Evolutionary conservation across 2,329 filamentous ascomycete species (phyloP), one percentile per base, ranked within the genome.

Genomic region (Verticillium nonalfalfae): DNA sequence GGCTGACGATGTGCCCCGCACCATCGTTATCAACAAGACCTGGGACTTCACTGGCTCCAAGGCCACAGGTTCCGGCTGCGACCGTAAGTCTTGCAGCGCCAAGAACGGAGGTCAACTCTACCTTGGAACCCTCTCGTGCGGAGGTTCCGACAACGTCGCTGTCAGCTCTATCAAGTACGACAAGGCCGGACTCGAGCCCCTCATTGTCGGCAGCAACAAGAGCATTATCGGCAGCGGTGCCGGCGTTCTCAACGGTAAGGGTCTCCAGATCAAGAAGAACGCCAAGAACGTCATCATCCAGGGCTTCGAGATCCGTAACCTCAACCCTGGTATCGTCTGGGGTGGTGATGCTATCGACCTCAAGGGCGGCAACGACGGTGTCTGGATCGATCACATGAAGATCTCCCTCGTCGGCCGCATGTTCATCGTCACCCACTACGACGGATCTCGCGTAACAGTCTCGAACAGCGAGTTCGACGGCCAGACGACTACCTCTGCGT

Each of bases 401-500:
- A 83, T 81, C 59, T 83, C 82, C 59, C 78, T 81, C 54, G 82
- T 86, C 65, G 83, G 82, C 59, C 82, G 85, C 55, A 84, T 86
- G 72, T 81, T 85, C 75, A 81, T 86, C 57, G 84, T 87, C 58
- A 78, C 84, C 57, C 84, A 85, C 63, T 81, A 78, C 68, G 68
- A 71, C 2, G 78, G 82, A 58, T 80, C 78, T 70, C 81, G 81
- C 52, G 80, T 87, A 21, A 85, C 83, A 33, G 79, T 88, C 70
- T 83, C 84, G 66, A 86, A 87, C 79, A 78, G 70, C 73, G 80
- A 84, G 68, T 81, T 88, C 66, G 79, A 88, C 68, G 85, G 85
- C 56, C 69, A 70, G 26, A 78, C 79, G 35, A 70, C 73, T n/a
- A 86, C 77, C 74, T 86, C 83, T 10, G n/a, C 45, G 7, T 82